Percentiles rank a stretch among this genome's conserved stretches.
Evolutionary conservation across 441 rosid genomes (phyloP).

Genomic region (Cnidoscolus chayamansa): DNA sequence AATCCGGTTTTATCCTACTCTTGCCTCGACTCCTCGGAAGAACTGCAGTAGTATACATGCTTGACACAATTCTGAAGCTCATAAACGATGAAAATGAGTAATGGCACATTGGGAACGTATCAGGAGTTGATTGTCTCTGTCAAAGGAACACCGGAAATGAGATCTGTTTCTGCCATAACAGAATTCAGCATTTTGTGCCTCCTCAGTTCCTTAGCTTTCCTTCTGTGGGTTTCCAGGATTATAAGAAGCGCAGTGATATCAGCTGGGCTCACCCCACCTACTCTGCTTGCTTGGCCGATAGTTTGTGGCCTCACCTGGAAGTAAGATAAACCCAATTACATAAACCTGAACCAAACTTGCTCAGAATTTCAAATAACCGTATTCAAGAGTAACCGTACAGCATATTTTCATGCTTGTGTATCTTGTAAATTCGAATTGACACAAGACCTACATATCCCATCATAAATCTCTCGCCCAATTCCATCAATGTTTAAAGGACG

Average conservation of each 20-base stretch:
- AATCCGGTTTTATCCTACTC: no score
- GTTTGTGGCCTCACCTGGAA: slow-evolving; percentile 87
- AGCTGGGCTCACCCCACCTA: slow-evolving; percentile 96
- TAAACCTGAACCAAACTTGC: background rate
- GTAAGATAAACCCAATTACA: slow-evolving; percentile 10
- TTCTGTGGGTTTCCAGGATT: slow-evolving; percentile 66
- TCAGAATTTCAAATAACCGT: background rate
- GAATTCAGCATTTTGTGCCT: slow-evolving; percentile 47
- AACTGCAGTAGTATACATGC: background rate
- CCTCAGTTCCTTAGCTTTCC: slow-evolving; percentile 56
- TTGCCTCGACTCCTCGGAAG: no score
- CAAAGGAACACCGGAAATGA: slow-evolving; percentile 22
- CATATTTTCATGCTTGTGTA: background rate
- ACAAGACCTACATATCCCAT: background rate
- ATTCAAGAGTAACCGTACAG: background rate
- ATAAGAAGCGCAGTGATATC: slow-evolving; percentile 87
- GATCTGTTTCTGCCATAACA: slow-evolving; percentile 34
- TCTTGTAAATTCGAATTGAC: background rate
- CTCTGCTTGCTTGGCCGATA: slow-evolving; percentile 89
- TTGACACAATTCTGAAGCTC: background rate
- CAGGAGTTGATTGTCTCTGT: slow-evolving; percentile 34
- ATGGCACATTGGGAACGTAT: background rate
- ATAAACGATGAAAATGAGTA: background rate
- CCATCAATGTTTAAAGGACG: background rate
- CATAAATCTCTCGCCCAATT: background rate